These are phyloP conservation scores for Leccinum griseonigrum DNA, from an alignment of 1,284 basidiomycete genomes.

Conservation along the genomic window DNA sequence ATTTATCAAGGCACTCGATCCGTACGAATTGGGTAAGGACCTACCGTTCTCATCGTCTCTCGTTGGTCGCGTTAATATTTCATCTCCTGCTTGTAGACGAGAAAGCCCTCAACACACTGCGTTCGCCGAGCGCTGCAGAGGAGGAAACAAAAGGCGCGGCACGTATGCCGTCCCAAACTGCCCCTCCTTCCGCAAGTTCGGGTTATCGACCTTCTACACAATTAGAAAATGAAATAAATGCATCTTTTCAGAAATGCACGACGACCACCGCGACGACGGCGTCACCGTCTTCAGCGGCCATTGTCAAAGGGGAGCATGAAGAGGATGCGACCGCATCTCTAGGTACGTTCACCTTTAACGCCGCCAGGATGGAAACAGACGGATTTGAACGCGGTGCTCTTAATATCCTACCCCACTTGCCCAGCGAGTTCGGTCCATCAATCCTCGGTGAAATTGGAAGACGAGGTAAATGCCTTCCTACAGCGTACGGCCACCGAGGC, in stretches of 20 bases:
- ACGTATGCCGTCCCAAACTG: background rate
- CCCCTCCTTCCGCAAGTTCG: constrained; percentile 1
- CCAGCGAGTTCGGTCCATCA: background rate
- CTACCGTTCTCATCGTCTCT: no score
- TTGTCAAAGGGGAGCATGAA: background rate
- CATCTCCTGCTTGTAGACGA: constrained; percentile 20
- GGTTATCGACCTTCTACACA: constrained; percentile 11
- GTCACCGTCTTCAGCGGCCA: background rate
- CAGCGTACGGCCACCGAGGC: background rate
- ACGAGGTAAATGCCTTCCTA: background rate
- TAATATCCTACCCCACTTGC: background rate
- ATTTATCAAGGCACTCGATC: constrained; percentile 28
- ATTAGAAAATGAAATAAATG: constrained; percentile 10
- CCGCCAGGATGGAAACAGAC: background rate
- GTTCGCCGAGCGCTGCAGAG: background rate
- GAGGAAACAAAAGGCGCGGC: constrained; percentile 1
- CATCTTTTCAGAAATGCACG: background rate
- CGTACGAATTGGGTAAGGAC: constrained; percentile 28
- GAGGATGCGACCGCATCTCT: background rate
- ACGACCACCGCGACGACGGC: background rate
- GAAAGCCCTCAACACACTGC: constrained; percentile 20
- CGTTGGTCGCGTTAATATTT: background rate
- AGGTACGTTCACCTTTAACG: background rate
- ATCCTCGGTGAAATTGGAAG: background rate
- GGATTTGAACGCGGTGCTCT: background rate